Percentiles rank a stretch among this genome's conserved stretches.
Conservation (phyloP, 306 rosid species). For the Betula pendula region DNA sequence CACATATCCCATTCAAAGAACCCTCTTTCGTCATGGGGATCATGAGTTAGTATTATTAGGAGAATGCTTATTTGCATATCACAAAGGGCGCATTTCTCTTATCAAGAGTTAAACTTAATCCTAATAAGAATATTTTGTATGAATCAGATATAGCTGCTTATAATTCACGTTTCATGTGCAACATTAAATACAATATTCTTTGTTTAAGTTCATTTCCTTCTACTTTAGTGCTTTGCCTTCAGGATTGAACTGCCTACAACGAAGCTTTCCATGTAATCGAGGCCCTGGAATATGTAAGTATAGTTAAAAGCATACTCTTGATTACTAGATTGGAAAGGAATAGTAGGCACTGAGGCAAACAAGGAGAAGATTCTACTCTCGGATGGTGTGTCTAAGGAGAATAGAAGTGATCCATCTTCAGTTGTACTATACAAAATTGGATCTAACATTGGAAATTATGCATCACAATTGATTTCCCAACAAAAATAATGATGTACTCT, state of each 20-base stretch:
- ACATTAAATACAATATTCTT: neutral
- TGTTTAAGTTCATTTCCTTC: slow-evolving; percentile 7
- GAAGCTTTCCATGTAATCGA: slow-evolving; percentile 59
- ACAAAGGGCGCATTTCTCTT: neutral
- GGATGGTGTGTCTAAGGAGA: neutral
- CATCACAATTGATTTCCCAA: too few species aligned
- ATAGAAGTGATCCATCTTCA: too few species aligned
- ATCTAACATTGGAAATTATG: too few species aligned
- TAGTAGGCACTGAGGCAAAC: neutral
- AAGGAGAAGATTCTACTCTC: too few species aligned
- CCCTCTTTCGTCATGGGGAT: neutral
- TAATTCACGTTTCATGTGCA: neutral
- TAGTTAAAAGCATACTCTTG: slow-evolving; percentile 5
- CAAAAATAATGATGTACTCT: too few species aligned
- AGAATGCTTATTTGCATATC: neutral
- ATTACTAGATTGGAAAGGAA: neutral
- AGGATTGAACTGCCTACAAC: slow-evolving; percentile 72
- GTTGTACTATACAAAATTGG: too few species aligned
- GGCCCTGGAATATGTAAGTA: slow-evolving; percentile 56
- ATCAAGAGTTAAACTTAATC: neutral
- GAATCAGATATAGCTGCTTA: neutral
- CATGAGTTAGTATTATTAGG: neutral
- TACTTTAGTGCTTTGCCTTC: slow-evolving; percentile 61
- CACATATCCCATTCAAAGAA: neutral
- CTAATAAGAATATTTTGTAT: neutral